Evolutionary conservation across 2,329 filamentous ascomycete genomes (phyloP), one percentile per base, ranked within the genome.

Genomic region (Rhinocladiella mackenziei): DNA sequence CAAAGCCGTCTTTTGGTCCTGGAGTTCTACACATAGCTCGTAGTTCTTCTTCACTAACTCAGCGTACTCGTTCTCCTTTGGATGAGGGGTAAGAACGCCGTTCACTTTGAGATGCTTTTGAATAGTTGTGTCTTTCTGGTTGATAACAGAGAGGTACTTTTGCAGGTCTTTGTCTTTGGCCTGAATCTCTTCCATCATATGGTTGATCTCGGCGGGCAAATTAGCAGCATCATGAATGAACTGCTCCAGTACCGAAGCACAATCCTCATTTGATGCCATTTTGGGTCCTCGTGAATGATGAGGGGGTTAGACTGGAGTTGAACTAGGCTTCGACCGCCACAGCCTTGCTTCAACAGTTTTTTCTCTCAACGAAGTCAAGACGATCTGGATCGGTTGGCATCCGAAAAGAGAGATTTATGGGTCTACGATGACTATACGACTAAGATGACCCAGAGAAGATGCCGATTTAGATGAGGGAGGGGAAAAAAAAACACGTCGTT

Each of bases 31-130:
- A 39, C 73, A 74, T 40, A 70, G 69, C 51, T 82, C 78, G 56
- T 75, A 76, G 51, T 77, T 76, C 50, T 80, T 69, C 41, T 73
- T 60, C 37, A 82, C 75, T 6, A 68, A 65, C 54, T 77, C 80
- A 41, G 68, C 69, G 58, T 81, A 81, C 4, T 72, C 68, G 40
- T 79, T 77, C 58, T 83, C 80, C 56, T 83, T 82, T 0, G 79
- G 77, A 50, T 83, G 80, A 23, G 74, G 72, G 2, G 76, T 68
- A 32, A 81, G 68, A 56, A 77, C 76, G 43, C 80, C 78, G 53
- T 82, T 80, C 7, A 75, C 56, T 54, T 80, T 81, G 59, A 83
- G 75, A 62, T 79, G 81, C 57, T 81, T 82, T 55, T 83, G 80
- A n/a, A 83, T 66, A 44, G 74, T 77, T 41, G 63, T 67, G 54